Evolutionary conservation across 2,329 filamentous ascomycete genomes (phyloP), one percentile per base, ranked within the genome.

Genomic region (Ceratocystis ficicola): DNA sequence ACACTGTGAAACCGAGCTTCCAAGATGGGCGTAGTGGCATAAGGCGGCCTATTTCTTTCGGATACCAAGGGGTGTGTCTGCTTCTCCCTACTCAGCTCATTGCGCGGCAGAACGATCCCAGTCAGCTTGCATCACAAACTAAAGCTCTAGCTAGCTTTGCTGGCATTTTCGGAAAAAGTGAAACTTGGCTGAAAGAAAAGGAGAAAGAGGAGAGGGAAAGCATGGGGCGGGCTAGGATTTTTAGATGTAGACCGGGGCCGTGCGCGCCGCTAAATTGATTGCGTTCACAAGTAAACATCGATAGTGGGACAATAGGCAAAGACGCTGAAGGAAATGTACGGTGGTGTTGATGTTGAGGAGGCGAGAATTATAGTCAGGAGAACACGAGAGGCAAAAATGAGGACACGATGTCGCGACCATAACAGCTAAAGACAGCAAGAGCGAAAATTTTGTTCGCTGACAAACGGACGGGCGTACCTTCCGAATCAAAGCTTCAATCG

Each of bases 241-340:
- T 17, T 15, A 59, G 55, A 36, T 36, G 55, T 8, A 17, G 25
- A 8, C 17, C 28, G 55, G 32, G 55, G 55, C 55, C 55, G 55
- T 59, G 55, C 55, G 55, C 55, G 25, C 55, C 28, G 12, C 55
- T 57, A 59, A 59, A 59, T 59, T 59, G 55, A 28, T 28, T 41
- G 36, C 36, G 36, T 41, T 15, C 15, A 17, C n/a, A 25, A 25
- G 48, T 52, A 15, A 15, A 28, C 28, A 52, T 25, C 48, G 36
- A 41, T 41, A 44, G 36, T 25, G n/a, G 36, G 22, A 61, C 15
- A 17, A 25, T 44, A 6, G 32, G 20, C 22, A 60, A n/a, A 32
- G 59, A 44, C 32, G 44, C 12, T 15, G 25, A 25, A 52, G 48
- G 48, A 28, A 15, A 20, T 7, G 44, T 2, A 48, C 17, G 1